Base-by-base conservation (phyloP, 352 stramenopile genomes). In the Phytophthora pinifolia region DNA sequence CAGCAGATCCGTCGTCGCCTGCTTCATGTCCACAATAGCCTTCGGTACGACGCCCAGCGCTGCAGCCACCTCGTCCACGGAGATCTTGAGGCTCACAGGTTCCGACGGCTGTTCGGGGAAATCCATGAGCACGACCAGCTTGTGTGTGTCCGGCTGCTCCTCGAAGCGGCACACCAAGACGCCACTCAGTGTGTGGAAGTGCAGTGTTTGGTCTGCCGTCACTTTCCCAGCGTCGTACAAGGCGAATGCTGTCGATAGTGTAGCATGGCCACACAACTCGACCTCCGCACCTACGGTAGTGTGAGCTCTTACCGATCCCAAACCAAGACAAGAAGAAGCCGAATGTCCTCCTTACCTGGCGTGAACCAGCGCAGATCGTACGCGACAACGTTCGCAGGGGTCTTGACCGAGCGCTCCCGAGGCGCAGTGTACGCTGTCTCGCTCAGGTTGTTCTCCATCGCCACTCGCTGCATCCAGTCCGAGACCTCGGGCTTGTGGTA, bases 201-300 rank as follows among this genome's bases (percentile, higher is more conserved):
- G 65, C 27, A 95, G 76, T 5, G 65, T 70, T 30, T 69, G 44
- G 14, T 22, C 53, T 8, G 48, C 29, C 1, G 49, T 43, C 36
- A 89, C 80, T 48, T 67, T 54, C 2, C 63, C 63, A 18, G 69
- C 67, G 41, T 89, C 71, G 46, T 83, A 88, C 9, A 98, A 69
- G 29, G 88, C 74, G 14, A 81, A 78, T 3, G 91, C 88, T 14
- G 86, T 78, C 0, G 91, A 83, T 17, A 98, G 72, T 14, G 92
- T 98, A 0, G 86, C 93, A 67, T 98, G 93, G 2, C 93, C 94
- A 59, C 92, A 98, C 17, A 98, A 53, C 47, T 79, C 66, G 27
- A 98, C 82, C 67, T 98, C 91, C 6, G 51, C 45, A 9, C 25
- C 76, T 74, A 29, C 25, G 25, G 25, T 8, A 29, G 25, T 29